These are phyloP conservation scores for Ettlia oleoabundans DNA, from an alignment of 139 green algal genomes.

Conservation along the genomic window DNA sequence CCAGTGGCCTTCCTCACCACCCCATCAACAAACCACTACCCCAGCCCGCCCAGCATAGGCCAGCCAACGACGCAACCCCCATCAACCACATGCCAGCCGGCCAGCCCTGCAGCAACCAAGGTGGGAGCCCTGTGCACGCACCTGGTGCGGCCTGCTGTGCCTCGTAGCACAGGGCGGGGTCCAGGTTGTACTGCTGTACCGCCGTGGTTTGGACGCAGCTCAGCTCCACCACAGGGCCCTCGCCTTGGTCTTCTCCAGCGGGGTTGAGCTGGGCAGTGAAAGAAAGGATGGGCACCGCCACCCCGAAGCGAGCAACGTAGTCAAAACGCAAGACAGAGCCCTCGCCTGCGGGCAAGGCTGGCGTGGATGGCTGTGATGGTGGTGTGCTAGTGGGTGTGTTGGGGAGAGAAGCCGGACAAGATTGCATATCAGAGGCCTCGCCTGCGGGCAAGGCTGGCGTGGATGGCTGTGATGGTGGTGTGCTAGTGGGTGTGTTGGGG, in stretches of 20 bases:
- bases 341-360: neutral
- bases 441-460: slow-evolving; percentile 1
- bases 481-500: neutral
- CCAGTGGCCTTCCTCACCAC: too few relatives aligned
- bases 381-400: neutral
- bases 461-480: neutral
- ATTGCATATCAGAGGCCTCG: neutral
- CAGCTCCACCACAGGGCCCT: slow-evolving; percentile 45
- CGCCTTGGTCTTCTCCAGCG: slow-evolving; percentile 15
- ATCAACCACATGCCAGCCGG: neutral
- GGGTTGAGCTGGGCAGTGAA: slow-evolving; percentile 54
- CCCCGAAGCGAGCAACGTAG: slow-evolving; percentile 70
- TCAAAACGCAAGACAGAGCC: slow-evolving; percentile 55
- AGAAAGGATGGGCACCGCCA: slow-evolving; percentile 83
- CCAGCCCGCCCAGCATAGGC: neutral
- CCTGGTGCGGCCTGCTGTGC: neutral
- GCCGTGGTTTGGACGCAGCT: slow-evolving; percentile 80
- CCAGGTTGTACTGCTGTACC: slow-evolving; percentile 89
- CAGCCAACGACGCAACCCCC: neutral
- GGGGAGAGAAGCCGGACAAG: neutral
- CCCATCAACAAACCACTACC: neutral
- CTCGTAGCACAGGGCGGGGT: slow-evolving; percentile 60
- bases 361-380: neutral
- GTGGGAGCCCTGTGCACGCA: neutral
- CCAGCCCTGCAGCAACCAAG: neutral